Evolutionary conservation across 2,329 filamentous ascomycete species (phyloP).

Genomic region (Lasiodiplodia sp.): DNA sequence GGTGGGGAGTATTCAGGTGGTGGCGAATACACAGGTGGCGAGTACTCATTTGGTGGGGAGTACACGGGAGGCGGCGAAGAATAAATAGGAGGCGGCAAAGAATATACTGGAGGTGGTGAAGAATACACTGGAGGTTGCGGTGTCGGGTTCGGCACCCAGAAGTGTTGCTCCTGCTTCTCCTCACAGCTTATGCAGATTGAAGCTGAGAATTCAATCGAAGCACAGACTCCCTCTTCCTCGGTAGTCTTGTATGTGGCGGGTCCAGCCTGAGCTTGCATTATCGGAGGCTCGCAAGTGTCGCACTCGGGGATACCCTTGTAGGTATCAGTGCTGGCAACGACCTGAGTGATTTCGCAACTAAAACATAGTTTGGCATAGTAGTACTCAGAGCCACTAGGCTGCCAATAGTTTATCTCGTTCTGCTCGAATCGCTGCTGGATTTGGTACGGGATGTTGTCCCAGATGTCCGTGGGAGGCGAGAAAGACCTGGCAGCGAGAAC

Average conservation of each 20-base stretch:
- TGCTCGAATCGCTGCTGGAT: conserved; percentile 7
- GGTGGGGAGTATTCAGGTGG: background rate
- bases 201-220: background rate
- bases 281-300: background rate
- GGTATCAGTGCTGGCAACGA: background rate
- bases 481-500: background rate
- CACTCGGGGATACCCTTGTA: background rate
- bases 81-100: background rate
- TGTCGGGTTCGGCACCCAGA: conserved; percentile 9
- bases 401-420: conserved; percentile 17
- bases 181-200: conserved; percentile 7
- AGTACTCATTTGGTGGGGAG: background rate
- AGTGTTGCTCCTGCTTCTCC: background rate
- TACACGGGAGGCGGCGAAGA: no score
- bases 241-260: conserved; percentile 3
- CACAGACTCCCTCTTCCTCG: background rate
- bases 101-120: background rate
- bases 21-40: no score
- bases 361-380: conserved; percentile 16
- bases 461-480: background rate
- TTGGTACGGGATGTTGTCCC: background rate
- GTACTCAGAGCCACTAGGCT: background rate
- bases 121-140: background rate
- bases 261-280: conserved; percentile 18
- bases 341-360: background rate